Evolutionary conservation across 805 yeast species (phyloP).

Genomic region (Saccharomycopsis olivae): DNA sequence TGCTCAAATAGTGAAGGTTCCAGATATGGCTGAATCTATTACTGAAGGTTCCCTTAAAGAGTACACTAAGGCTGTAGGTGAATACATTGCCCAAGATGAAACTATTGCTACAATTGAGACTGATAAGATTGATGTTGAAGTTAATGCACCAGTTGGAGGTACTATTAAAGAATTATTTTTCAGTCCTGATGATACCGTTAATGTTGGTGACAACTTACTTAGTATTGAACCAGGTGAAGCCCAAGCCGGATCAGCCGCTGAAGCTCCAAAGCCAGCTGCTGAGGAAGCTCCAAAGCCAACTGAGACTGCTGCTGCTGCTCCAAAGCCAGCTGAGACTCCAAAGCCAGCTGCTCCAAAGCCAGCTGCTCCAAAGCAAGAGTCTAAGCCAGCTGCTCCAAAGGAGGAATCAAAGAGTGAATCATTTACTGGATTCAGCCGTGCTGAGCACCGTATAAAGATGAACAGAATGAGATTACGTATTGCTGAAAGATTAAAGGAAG

Average conservation of each 20-base stretch:
- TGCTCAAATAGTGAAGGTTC: conserved; percentile 67
- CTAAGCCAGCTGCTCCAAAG: conserved; percentile 19
- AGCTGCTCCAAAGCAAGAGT: conserved; percentile 19
- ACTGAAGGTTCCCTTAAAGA: conserved; percentile 89
- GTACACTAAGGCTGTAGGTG: conserved; percentile 71
- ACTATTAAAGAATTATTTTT: conserved; percentile 77
- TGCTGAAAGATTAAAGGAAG: conserved; percentile 97
- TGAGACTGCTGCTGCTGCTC: conserved; percentile 24
- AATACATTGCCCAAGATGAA: conserved; percentile 77
- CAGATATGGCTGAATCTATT: conserved; percentile 97
- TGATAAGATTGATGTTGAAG: conserved; percentile 96
- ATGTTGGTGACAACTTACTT: conserved; percentile 87
- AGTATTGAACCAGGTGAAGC: conserved; percentile 73
- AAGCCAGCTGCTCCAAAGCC: conserved; percentile 22
- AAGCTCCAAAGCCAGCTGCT: conserved; percentile 23
- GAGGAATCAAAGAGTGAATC: conserved; percentile 23
- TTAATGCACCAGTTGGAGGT: conserved; percentile 89
- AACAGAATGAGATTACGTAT: conserved; percentile 98
- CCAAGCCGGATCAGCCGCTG: conserved; percentile 43
- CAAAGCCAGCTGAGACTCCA: conserved; percentile 21
- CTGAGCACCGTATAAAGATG: conserved; percentile 91
- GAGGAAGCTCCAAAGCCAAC: conserved; percentile 25
- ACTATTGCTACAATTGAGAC: conserved; percentile 95
- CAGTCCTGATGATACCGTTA: conserved; percentile 82
- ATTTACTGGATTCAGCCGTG: conserved; percentile 56